Evolutionary conservation across 768 basidiomycete species (phyloP).

Genomic region (Roridomyces roridus): DNA sequence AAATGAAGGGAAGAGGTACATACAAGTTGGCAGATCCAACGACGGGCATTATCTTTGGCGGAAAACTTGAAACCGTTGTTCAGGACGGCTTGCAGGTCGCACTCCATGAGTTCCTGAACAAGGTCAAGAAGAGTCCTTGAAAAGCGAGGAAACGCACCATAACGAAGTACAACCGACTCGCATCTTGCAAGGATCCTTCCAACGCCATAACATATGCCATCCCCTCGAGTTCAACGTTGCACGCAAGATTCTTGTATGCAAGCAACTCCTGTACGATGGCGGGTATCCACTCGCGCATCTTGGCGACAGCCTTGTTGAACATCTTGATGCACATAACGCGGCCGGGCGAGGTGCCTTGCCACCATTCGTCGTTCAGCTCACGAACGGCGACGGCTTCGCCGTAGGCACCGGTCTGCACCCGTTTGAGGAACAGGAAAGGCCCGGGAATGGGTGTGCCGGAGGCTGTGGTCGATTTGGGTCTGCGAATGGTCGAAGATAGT

Average conservation of each 20-base stretch:
- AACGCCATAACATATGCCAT: conserved; percentile 44
- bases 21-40: conserved; percentile 50
- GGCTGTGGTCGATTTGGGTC: not conserved
- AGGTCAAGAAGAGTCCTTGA: not conserved
- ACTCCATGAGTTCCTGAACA: conserved; percentile 45
- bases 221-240: conserved; percentile 26
- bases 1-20: conserved; percentile 1
- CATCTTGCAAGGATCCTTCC: conserved; percentile 42
- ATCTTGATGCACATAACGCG: conserved; percentile 47
- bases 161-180: conserved; percentile 36
- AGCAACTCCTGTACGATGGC: conserved; percentile 39
- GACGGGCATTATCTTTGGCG: conserved; percentile 34
- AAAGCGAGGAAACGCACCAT: conserved; percentile 39
- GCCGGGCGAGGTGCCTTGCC: conserved; percentile 22
- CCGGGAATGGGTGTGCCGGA: conserved; percentile 24
- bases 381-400: conserved; percentile 21
- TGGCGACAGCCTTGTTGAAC: conserved; percentile 30
- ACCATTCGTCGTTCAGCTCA: conserved; percentile 27
- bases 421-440: conserved; percentile 37
- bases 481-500: not conserved
- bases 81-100: conserved; percentile 41
- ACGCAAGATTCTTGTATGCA: conserved; percentile 40
- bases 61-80: conserved; percentile 21
- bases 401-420: conserved; percentile 24
- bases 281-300: conserved; percentile 3